Conservation (phyloP, 2,329 filamentous ascomycete genomes). For the Fusarium palustre region DNA sequence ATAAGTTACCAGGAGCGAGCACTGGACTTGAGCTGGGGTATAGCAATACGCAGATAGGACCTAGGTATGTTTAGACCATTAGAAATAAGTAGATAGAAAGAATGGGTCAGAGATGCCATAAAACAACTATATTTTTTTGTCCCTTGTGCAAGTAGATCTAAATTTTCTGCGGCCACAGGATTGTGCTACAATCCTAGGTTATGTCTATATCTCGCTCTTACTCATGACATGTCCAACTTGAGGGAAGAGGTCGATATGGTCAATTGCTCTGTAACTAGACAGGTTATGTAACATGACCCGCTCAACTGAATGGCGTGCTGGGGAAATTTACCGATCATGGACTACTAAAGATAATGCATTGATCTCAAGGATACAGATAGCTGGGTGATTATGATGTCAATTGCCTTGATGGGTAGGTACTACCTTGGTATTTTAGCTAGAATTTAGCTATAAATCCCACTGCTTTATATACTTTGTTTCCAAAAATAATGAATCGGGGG, state of each 20-base stretch:
- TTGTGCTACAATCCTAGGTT: neutral
- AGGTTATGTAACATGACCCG: neutral
- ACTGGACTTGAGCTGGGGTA: neutral
- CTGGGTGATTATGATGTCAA: neutral
- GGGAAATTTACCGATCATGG: neutral
- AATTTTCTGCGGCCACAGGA: neutral
- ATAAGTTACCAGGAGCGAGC: neutral
- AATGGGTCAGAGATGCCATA: neutral
- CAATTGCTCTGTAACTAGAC: neutral
- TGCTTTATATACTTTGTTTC: neutral
- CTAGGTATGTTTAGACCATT: too few species aligned
- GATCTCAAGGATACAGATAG: neutral
- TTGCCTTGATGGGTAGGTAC: neutral
- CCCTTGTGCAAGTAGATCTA: neutral
- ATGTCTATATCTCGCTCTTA: neutral
- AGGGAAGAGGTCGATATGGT: neutral
- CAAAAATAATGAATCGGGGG: neutral
- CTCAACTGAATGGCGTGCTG: conserved; percentile 6
- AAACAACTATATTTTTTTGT: neutral
- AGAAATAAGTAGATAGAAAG: neutral
- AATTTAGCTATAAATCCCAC: neutral
- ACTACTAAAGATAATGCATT: neutral
- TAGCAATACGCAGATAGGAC: neutral
- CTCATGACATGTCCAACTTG: neutral
- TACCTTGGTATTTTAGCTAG: too few species aligned